Base-by-base conservation (phyloP, 495 filamentous ascomycete species). In the Penicillium bialowiezense region DNA sequence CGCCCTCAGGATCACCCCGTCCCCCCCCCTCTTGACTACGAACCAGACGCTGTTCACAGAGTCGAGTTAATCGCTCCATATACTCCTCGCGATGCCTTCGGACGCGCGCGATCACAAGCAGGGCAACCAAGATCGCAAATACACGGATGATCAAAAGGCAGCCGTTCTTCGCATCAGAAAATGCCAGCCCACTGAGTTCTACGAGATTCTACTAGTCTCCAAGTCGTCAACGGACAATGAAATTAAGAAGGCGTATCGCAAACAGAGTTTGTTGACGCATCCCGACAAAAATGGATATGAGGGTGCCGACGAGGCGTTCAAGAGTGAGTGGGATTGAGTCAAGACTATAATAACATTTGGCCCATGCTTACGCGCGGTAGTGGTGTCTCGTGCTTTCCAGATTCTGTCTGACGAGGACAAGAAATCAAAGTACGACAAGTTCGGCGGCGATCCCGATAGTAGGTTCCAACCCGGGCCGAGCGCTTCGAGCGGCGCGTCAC, bases 261-360 rank as follows among this genome's bases (percentile, higher is more conserved):
- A 97, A 70, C 73, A 91, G 56, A 90, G 87, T 72, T 71, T 98
- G 58, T 72, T 96, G 59, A 97, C 92, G 47, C 93, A 98, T 75
- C 93, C 93, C 47, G 93, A 98, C 74, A 98, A 98, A 76, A 98
- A 97, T 74, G 91, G 90, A n/a, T 91, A 95, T 68, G 88, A 92
- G 23, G 85, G 91, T 28, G 91, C 93, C 45, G 93, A 96, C 68
- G 93, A 98, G 71, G 93, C 93, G 18, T 98, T 98, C 70, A 97
- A 97, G 71, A 70, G 85, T 88, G 64, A 72, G 83, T 76, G 32
- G 17, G 24, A 39, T 9, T 8, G 28, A 24, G 17, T 13, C 26
- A 17, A 12, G 24, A 2, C 31, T 21, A n/a, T 8, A 15, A 0
- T 35, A 24, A 13, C 9, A 0, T 18, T 17, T 13, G 10, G 8